Evolutionary conservation across 352 stramenopile genomes (phyloP).

Genomic region (Pythium angustatum): DNA sequence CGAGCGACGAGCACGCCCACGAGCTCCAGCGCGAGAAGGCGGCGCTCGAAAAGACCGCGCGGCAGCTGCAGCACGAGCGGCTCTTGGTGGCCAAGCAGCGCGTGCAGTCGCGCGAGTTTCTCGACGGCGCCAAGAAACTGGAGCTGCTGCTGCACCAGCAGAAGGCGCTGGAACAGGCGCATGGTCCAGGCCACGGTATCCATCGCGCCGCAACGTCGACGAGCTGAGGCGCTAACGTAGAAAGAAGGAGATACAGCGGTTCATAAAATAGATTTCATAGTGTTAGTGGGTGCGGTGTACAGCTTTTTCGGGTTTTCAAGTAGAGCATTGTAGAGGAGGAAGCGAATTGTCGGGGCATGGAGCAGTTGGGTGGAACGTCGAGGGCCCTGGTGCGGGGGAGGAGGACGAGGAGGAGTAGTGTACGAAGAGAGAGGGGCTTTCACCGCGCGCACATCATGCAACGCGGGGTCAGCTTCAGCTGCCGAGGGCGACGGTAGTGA

Average conservation of each 20-base stretch:
- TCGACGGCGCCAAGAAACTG: conserved; percentile 66
- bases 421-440: conserved; percentile 13
- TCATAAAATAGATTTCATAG: conserved; percentile 33
- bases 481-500: too few relatives aligned
- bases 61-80: conserved; percentile 68
- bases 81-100: conserved; percentile 72
- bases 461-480: conserved; percentile 1
- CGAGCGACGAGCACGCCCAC: conserved; percentile 35
- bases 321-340: not conserved
- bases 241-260: conserved; percentile 14
- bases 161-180: conserved; percentile 30
- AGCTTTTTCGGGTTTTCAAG: conserved; percentile 17
- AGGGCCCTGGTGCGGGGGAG: not conserved
- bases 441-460: conserved; percentile 23
- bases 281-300: conserved; percentile 18
- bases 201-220: conserved; percentile 10
- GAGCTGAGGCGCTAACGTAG: too few relatives aligned
- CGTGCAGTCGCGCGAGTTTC: conserved; percentile 72
- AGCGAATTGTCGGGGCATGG: too few relatives aligned
- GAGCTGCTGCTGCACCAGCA: conserved; percentile 65
- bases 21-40: conserved; percentile 49
- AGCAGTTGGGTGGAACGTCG: not conserved
- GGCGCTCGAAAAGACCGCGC: conserved; percentile 48
- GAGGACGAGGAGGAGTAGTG: conserved; percentile 14
- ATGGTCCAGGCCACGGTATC: not conserved